Evolutionary conservation across 345 rosid species (phyloP), one percentile per base, ranked within the genome.

Genomic region (Zanthoxylum bungeanum): DNA sequence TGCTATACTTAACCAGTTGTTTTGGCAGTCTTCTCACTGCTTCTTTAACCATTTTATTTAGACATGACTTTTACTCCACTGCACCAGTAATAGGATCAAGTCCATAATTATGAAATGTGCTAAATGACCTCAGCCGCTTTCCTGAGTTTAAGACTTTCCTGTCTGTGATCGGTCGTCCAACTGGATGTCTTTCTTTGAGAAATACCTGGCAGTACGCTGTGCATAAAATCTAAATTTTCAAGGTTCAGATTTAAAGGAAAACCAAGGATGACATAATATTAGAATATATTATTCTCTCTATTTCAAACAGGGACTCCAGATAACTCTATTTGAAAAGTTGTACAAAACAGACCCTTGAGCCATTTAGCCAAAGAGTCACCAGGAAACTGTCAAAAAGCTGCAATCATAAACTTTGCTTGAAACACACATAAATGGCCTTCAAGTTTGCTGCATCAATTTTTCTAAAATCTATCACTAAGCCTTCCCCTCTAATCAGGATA

Each of bases 81-180:
- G 66, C 65, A 64, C 73, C 79, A 64, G 81, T 75, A 62, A 87
- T 27, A 39, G 75, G 79, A 85, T 87, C 87, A 59, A 92, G 84
- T 57, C 93, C 93, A 19, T 12, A 51, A 50, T 42, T 34, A 58
- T 64, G 52, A 39, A 28, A 52, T 50, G 68, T 60, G 50, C 28
- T 58, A 30, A 31, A 56, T 4, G 30, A 50, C 85, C 97, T 80
- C 64, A 94, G 71, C 63, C 95, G 92, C 74, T 94, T 94, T 73
- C 88, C 97, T 0, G 92, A 92, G 76, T 94, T 94, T 66, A 89
- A 93, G 9, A 94, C 97, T 85, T 94, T 90, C 78, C 97, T 85
- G 64, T 94, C 98, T 42, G 74, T 74, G 81, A 84, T 89, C n/a
- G 98, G 98, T 81, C 98, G 92, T 71, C 97, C 97, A 84, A 78